Evolutionary conservation across 768 basidiomycete genomes (phyloP).

Genomic region (Serpula lacrymans): DNA sequence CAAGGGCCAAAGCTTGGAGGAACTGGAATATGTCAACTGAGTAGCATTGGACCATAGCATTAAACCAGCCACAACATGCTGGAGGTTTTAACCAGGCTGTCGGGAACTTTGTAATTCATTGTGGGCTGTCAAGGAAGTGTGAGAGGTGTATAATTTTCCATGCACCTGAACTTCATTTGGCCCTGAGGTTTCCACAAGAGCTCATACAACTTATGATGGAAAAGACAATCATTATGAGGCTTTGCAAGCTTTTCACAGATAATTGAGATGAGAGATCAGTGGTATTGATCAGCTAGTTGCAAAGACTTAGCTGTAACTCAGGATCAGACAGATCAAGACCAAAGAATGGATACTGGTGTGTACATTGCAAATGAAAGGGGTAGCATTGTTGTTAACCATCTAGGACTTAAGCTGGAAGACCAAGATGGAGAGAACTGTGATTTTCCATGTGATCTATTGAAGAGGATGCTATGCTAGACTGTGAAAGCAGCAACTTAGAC

Average conservation of each 20-base stretch:
- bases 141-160: slow-evolving; percentile 16
- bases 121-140: slow-evolving; percentile 8
- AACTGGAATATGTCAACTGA: slow-evolving; percentile 26
- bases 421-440: too few species aligned
- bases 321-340: too few species aligned
- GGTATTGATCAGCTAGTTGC: slow-evolving; percentile 9
- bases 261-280: slow-evolving; percentile 10
- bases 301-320: too few species aligned
- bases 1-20: slow-evolving; percentile 20
- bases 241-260: slow-evolving; percentile 11
- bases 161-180: not conserved
- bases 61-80: slow-evolving; percentile 12
- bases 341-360: too few species aligned
- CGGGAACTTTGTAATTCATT: slow-evolving; percentile 8
- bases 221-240: slow-evolving; percentile 6
- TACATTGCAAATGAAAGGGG: too few species aligned
- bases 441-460: too few species aligned
- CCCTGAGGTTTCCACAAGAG: not conserved
- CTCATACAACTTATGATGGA: slow-evolving; percentile 6
- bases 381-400: too few species aligned
- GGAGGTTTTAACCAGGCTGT: slow-evolving; percentile 15
- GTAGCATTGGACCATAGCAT: slow-evolving; percentile 31
- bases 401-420: too few species aligned
- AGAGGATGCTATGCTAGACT: too few species aligned
- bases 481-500: too few species aligned